Conservation (phyloP, 306 rosid species). For the Luffa aegyptiaca region DNA sequence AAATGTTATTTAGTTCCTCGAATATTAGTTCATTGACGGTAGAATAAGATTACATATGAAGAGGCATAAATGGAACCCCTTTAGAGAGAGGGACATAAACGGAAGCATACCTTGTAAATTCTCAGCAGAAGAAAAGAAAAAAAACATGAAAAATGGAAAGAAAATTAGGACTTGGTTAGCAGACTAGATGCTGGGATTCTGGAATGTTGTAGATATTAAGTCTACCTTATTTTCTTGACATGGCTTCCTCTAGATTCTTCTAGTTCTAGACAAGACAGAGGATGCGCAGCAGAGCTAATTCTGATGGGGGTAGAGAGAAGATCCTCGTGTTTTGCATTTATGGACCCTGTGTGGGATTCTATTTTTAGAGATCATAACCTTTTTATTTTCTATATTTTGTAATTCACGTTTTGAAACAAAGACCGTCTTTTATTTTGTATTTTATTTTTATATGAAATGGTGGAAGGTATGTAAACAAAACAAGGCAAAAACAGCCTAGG, state of each 20-base stretch:
- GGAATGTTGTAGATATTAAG: background rate
- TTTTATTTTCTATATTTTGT: background rate
- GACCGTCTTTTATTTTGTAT: background rate
- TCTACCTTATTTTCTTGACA: background rate
- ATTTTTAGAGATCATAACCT: background rate
- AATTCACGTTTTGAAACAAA: background rate
- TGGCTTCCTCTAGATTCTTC: background rate
- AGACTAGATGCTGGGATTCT: too few relatives aligned
- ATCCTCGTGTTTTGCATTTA: background rate
- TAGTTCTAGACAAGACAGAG: background rate
- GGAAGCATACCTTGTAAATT: background rate
- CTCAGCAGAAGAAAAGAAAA: background rate
- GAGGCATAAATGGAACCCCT: background rate
- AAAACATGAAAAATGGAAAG: too few relatives aligned
- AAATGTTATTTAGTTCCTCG: background rate
- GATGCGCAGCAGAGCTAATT: background rate
- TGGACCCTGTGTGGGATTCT: background rate
- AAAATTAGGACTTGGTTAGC: background rate
- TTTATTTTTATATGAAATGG: background rate
- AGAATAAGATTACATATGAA: background rate
- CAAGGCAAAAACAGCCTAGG: background rate
- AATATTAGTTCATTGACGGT: background rate
- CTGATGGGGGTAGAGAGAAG: background rate
- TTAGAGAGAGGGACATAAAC: too few relatives aligned
- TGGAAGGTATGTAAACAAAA: background rate